Percentiles rank a stretch among this genome's conserved stretches.
These are phyloP conservation scores for Myxozyma udenii DNA, from an alignment of 805 yeast genomes.

Conservation along the genomic window DNA sequence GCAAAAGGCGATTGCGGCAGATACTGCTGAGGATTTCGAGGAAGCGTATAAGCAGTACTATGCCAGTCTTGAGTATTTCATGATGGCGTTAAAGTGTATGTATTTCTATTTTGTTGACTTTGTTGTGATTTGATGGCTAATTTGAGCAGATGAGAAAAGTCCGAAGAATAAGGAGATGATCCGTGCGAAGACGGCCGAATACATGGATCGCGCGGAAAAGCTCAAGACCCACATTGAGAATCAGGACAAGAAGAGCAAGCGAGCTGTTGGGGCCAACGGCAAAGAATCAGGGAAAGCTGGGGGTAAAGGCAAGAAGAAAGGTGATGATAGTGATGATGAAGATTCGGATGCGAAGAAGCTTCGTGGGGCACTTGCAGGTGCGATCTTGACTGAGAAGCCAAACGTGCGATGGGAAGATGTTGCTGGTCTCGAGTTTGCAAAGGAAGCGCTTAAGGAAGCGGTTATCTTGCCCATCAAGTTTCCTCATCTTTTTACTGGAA, in stretches of 20 bases:
- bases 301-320: conserved; percentile 35
- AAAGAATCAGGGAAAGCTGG: conserved; percentile 21
- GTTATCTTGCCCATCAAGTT: conserved; percentile 94
- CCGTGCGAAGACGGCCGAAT: conserved; percentile 84
- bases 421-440: conserved; percentile 93
- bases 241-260: conserved; percentile 40
- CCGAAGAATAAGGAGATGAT: conserved; percentile 84
- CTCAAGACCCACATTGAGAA: conserved; percentile 83
- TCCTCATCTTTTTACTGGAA: conserved; percentile 93
- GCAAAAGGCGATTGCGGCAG: conserved; percentile 92
- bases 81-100: conserved; percentile 83
- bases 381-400: conserved; percentile 87
- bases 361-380: conserved; percentile 86
- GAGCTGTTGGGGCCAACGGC: conserved; percentile 29
- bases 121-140: not conserved
- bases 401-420: conserved; percentile 92
- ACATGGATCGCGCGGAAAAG: conserved; percentile 88
- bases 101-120: conserved; percentile 14
- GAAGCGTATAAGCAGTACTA: conserved; percentile 93
- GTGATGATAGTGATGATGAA: conserved; percentile 52
- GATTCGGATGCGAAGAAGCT: conserved; percentile 84
- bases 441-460: conserved; percentile 95
- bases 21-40: conserved; percentile 80
- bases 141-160: conserved; percentile 72
- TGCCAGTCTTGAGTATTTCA: conserved; percentile 88